Percentiles rank a stretch among this genome's conserved stretches.
Conservation (phyloP, 176 grass and related monocot species). For the Zizania latifolia region DNA sequence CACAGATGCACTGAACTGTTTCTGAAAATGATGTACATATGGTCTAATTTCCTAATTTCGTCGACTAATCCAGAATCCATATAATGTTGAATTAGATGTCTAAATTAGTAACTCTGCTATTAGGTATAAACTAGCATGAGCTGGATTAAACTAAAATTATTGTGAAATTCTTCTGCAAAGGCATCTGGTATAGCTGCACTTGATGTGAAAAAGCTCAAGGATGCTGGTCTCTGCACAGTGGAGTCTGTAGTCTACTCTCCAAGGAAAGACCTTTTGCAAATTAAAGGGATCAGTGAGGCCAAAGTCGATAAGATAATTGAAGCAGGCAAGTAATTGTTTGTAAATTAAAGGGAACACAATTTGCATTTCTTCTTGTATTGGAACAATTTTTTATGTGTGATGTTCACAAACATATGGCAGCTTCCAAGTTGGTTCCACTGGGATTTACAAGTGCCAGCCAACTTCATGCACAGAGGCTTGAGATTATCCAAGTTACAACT, state of each 20-base stretch:
- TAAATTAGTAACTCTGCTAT: background rate
- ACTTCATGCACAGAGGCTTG: slow-evolving; percentile 88
- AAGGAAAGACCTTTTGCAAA: slow-evolving; percentile 94
- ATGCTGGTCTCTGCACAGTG: slow-evolving; percentile 87
- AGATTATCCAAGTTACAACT: slow-evolving; percentile 89
- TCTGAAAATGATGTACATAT: background rate
- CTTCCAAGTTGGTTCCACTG: slow-evolving; percentile 84
- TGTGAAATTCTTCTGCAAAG: slow-evolving; percentile 36
- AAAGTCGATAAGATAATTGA: slow-evolving; percentile 97
- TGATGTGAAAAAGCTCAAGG: slow-evolving; percentile 95
- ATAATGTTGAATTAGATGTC: no score
- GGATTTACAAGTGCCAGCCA: slow-evolving; percentile 91
- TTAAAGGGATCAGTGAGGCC: slow-evolving; percentile 95
- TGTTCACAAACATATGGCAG: slow-evolving; percentile 31
- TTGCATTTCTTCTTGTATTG: background rate
- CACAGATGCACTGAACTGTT: background rate
- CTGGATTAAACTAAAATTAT: no score
- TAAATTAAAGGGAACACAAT: slow-evolving; percentile 1
- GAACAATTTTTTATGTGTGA: background rate
- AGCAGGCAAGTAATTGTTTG: slow-evolving; percentile 47
- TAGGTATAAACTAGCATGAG: no score
- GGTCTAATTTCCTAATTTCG: background rate
- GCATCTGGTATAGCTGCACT: slow-evolving; percentile 86
- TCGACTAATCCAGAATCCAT: background rate
- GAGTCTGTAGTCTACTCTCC: slow-evolving; percentile 79